Conservation (phyloP, 257 asterid species). For the Lycium ferocissimum region DNA sequence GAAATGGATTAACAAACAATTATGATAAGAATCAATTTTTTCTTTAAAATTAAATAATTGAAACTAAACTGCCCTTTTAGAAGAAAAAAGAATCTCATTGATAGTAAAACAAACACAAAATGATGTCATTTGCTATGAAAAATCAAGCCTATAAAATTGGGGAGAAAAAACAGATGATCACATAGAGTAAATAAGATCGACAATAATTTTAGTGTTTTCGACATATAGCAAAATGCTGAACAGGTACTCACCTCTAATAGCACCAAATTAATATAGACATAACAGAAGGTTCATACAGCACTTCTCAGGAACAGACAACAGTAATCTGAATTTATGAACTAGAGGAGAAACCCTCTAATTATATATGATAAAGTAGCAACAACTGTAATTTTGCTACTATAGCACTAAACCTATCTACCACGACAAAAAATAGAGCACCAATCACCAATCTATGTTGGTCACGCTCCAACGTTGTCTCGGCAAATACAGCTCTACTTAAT, state of each 20-base stretch:
- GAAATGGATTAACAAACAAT: background rate
- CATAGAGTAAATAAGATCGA: background rate
- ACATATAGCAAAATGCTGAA: background rate
- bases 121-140: background rate
- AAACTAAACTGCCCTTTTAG: background rate
- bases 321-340: background rate
- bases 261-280: background rate
- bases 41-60: background rate
- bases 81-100: background rate
- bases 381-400: background rate
- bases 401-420: constrained; percentile 23
- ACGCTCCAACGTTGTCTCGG: background rate
- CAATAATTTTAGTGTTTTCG: background rate
- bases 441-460: constrained; percentile 7
- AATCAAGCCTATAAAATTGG: background rate
- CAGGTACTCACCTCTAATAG: too few species aligned
- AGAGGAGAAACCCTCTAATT: background rate
- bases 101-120: background rate
- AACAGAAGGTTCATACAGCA: background rate
- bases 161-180: background rate
- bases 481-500: background rate
- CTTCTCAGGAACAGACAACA: background rate
- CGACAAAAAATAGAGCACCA: background rate
- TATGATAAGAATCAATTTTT: background rate
- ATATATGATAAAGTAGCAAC: background rate